Conservation (phyloP, 106 monocot species). For the Platanthera zijinensis region DNA sequence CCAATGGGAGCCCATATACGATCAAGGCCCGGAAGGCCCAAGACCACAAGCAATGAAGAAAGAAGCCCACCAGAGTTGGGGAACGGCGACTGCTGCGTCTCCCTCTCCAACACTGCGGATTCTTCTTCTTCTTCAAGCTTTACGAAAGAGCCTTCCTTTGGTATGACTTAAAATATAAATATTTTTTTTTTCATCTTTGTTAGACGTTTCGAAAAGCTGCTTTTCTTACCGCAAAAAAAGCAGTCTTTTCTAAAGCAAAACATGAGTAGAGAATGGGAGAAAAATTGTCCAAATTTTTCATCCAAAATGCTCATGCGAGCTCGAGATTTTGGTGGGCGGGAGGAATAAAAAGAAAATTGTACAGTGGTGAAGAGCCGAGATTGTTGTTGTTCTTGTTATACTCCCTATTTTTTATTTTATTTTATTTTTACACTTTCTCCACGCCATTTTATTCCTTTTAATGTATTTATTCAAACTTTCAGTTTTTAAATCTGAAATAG, state of each 20-base stretch:
- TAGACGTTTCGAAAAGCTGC: neutral
- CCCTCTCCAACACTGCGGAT: neutral
- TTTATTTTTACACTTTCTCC: too few relatives aligned
- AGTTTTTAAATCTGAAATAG: too few relatives aligned
- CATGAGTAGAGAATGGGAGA: neutral
- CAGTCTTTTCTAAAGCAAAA: neutral
- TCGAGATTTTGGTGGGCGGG: slow-evolving; percentile 5
- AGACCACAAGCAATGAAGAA: slow-evolving; percentile 32
- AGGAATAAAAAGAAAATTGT: slow-evolving; percentile 1
- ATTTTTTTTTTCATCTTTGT: neutral
- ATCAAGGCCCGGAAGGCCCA: slow-evolving; percentile 40
- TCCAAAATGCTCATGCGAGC: neutral
- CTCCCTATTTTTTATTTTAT: too few relatives aligned
- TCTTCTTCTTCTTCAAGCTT: slow-evolving; percentile 20
- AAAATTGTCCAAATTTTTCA: too few relatives aligned
- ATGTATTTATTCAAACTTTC: too few relatives aligned
- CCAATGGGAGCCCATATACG: slow-evolving; percentile 57
- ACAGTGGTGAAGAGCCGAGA: neutral
- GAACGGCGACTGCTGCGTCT: slow-evolving; percentile 15
- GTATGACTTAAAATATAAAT: slow-evolving; percentile 22
- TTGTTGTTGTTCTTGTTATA: too few relatives aligned
- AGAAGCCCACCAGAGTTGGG: slow-evolving; percentile 20
- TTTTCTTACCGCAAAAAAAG: too few relatives aligned
- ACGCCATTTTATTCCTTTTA: too few relatives aligned
- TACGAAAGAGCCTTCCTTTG: slow-evolving; percentile 18